A percentile compares a stretch with the other conserved stretches of the same genome.
These are phyloP conservation scores for Magnolia sinica DNA, from an alignment of 164 flowering plant species.

Conservation along the genomic window DNA sequence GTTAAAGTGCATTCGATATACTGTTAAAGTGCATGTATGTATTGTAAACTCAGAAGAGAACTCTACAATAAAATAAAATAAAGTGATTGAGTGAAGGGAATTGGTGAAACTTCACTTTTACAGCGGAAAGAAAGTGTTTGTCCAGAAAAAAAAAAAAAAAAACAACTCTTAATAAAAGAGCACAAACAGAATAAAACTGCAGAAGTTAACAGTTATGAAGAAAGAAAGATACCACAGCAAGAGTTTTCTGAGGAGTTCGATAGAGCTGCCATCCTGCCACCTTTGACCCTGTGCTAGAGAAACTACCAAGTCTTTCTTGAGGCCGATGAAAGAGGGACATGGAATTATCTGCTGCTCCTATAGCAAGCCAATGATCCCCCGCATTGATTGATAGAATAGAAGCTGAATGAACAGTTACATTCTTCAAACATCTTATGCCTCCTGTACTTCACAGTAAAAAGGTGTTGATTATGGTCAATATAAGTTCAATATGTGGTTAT, in stretches of 20 bases:
- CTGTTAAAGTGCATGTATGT: neutral
- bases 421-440: conserved; percentile 77
- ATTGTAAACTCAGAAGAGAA: neutral
- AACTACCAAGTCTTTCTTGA: conserved; percentile 84
- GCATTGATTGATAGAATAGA: conserved; percentile 88
- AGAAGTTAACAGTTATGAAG: neutral
- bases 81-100: neutral
- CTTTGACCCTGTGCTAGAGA: conserved; percentile 67
- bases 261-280: conserved; percentile 93
- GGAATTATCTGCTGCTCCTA: conserved; percentile 97
- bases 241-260: conserved; percentile 84
- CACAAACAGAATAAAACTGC: neutral
- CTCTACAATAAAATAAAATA: neutral
- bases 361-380: conserved; percentile 92
- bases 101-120: neutral
- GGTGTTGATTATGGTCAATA: neutral
- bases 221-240: conserved; percentile 58
- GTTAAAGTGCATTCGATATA: neutral
- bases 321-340: conserved; percentile 98
- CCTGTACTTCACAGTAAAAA: conserved; percentile 38
- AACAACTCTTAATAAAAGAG: too few relatives aligned
- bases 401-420: conserved; percentile 73
- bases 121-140: neutral
- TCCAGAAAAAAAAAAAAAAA: neutral
- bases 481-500: too few relatives aligned